A percentile compares a stretch with the other conserved stretches of the same genome.
Evolutionary conservation across 2,329 filamentous ascomycete species (phyloP).

Genomic region (Alternaria sp.): DNA sequence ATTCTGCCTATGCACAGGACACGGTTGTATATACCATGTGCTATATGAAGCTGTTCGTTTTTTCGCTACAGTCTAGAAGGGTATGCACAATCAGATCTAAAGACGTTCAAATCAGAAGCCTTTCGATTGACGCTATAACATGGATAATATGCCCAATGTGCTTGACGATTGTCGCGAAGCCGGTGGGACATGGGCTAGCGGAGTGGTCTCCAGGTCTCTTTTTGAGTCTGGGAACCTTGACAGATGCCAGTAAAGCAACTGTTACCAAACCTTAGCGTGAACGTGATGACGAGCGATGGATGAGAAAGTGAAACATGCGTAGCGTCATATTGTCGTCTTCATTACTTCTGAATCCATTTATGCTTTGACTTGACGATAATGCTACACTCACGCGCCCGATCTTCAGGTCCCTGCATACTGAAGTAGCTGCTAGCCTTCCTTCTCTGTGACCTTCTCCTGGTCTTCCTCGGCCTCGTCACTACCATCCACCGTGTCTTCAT

Average conservation of each 20-base stretch:
- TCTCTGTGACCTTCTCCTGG: slow-evolving; percentile 20
- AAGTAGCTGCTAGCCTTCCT: slow-evolving; percentile 21
- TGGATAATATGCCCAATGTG: not conserved
- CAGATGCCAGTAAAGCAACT: not conserved
- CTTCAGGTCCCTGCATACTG: not conserved
- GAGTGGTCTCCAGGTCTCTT: not conserved
- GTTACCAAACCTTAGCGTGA: not conserved
- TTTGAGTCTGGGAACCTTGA: not conserved
- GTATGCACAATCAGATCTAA: not conserved
- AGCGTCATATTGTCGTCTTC: not conserved
- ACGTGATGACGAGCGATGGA: not conserved
- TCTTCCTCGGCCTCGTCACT: slow-evolving; percentile 5
- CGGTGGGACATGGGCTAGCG: not conserved
- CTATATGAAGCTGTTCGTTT: not conserved
- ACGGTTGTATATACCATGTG: not conserved
- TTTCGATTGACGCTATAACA: not conserved
- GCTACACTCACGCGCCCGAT: not conserved
- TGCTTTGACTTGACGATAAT: not conserved
- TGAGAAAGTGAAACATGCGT: too few species aligned
- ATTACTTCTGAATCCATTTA: not conserved
- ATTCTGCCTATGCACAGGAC: not conserved
- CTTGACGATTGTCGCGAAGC: not conserved
- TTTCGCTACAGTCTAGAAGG: not conserved
- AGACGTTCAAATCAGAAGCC: too few species aligned
- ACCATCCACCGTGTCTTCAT: slow-evolving; percentile 6